Evolutionary conservation across 352 stramenopile species (phyloP).

Genomic region (Plasmopara viticola): DNA sequence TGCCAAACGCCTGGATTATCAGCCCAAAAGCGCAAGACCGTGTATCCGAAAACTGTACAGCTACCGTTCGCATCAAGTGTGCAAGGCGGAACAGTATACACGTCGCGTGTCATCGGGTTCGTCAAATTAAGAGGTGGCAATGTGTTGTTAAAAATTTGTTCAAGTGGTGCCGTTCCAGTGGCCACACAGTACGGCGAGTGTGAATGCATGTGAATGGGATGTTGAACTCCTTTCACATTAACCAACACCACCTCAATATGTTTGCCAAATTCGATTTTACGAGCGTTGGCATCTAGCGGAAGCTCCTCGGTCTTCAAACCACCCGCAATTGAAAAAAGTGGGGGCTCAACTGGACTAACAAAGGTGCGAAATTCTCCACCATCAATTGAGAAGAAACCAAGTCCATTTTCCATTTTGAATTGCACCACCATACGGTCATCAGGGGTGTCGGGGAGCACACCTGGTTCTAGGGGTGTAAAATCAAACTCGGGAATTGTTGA

Average conservation of each 20-base stretch:
- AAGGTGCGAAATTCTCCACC: constrained; percentile 14
- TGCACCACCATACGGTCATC: too few relatives aligned
- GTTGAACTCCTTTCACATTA: constrained; percentile 28
- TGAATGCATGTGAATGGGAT: constrained; percentile 34
- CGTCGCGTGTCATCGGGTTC: constrained; percentile 17
- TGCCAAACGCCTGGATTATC: constrained; percentile 32
- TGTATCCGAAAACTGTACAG: constrained; percentile 18
- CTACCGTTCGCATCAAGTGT: constrained; percentile 7
- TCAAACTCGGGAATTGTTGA: too few relatives aligned
- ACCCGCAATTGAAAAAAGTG: constrained; percentile 18
- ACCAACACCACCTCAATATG: constrained; percentile 27
- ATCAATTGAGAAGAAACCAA: constrained; percentile 18
- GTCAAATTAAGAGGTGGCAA: constrained; percentile 12
- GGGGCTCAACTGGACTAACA: constrained; percentile 1
- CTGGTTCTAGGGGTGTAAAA: too few relatives aligned
- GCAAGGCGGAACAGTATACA: constrained; percentile 27
- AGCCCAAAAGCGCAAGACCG: constrained; percentile 27
- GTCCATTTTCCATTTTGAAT: not conserved
- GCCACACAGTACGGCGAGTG: constrained; percentile 22
- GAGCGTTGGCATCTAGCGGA: constrained; percentile 4
- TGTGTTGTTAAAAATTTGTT: constrained; percentile 10
- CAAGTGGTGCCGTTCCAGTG: constrained; percentile 9
- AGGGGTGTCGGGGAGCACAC: too few relatives aligned
- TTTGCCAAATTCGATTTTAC: constrained; percentile 20
- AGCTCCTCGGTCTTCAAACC: constrained; percentile 17